A percentile compares a stretch with the other conserved stretches of the same genome.
phyloP scores from a whole-genome alignment of 2,329 filamentous ascomycete species.

The Fusarium floridanum region DNA sequence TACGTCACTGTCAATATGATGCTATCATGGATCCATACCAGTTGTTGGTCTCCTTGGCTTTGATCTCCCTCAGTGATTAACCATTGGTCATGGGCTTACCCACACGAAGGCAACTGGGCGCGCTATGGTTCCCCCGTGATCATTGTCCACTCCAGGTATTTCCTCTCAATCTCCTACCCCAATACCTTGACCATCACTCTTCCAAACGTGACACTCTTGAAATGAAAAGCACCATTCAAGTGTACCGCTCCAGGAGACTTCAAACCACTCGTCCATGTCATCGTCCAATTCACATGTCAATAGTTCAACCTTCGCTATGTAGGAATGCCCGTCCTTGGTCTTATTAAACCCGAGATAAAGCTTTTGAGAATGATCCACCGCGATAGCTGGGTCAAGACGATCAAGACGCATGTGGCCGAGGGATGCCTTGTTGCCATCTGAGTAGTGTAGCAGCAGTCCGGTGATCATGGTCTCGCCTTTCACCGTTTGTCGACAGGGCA shows the following conservation, averaged over 20 bases:
- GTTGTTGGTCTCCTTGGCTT: not conserved
- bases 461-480: not conserved
- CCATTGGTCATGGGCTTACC: not conserved
- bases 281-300: not conserved
- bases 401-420: not conserved
- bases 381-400: not conserved
- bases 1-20: not conserved
- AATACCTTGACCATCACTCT: not conserved
- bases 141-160: not conserved
- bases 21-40: not conserved
- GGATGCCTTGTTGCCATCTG: not conserved
- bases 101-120: too few relatives aligned
- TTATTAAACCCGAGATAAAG: not conserved
- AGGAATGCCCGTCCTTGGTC: not conserved
- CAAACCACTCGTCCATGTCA: not conserved
- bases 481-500: not conserved
- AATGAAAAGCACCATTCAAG: not conserved
- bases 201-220: not conserved
- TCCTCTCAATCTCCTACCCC: not conserved
- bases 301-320: not conserved
- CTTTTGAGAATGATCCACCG: not conserved
- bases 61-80: not conserved
- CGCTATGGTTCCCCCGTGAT: not conserved
- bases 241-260: not conserved
- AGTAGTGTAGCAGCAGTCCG: not conserved